phyloP scores from a whole-genome alignment of 2,329 filamentous ascomycete genomes.

The Pseudocercospora cruenta region DNA sequence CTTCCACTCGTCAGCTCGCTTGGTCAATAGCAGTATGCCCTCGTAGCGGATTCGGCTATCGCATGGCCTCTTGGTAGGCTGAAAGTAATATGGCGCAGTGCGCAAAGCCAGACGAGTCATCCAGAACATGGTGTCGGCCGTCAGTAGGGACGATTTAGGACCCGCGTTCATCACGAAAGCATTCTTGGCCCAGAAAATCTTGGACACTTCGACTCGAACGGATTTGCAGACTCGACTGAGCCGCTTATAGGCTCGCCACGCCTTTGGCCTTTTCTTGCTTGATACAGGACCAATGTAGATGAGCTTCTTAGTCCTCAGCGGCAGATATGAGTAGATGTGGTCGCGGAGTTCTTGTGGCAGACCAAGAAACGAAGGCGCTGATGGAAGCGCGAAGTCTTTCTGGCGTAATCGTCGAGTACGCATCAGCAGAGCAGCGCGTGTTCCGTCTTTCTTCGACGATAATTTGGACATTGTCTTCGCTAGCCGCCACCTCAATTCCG shows the following conservation, averaged over 20 bases:
- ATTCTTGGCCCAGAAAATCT: not conserved
- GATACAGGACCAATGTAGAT: not conserved
- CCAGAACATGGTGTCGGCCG: not conserved
- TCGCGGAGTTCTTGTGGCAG: not conserved
- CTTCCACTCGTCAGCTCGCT: not conserved
- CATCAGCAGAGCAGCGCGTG: no score
- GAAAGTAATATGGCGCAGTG: not conserved
- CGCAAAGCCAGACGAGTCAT: not conserved
- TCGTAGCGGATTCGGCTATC: not conserved
- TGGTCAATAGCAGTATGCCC: not conserved
- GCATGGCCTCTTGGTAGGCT: not conserved
- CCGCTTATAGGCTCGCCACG: not conserved
- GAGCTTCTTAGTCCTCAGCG: not conserved
- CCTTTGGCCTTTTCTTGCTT: not conserved
- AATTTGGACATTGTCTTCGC: not conserved
- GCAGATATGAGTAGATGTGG: not conserved
- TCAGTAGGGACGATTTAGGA: not conserved
- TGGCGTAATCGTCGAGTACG: not conserved
- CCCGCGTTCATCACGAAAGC: not conserved
- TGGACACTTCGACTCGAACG: not conserved
- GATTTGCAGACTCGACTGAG: not conserved
- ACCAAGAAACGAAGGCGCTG: not conserved
- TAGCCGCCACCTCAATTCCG: not conserved
- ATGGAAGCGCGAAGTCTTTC: not conserved
- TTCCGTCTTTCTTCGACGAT: not conserved